Evolutionary conservation across 2,329 filamentous ascomycete species (phyloP), one percentile per base, ranked within the genome.

Genomic region (Ascochyta clinopodiicola): DNA sequence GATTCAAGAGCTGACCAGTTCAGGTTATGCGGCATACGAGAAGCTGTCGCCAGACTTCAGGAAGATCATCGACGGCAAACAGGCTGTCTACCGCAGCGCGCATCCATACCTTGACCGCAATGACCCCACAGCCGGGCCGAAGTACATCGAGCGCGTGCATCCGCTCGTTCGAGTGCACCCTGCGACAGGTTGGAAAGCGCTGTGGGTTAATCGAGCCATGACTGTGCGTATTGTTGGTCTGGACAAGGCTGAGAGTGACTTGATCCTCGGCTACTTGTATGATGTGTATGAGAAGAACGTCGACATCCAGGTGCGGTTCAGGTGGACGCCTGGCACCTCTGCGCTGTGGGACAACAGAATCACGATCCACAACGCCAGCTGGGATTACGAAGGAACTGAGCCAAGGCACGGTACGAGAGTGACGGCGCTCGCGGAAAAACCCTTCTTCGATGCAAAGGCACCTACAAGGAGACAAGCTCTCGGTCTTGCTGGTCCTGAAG

Each of bases 341-440:
- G 88, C 86, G 0, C 74, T 91, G 3, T 91, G 88, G 88, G 88
- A 91, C 66, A 91, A 91, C 63, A 79, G 86, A 79, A 88, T 90
- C 55, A 90, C 88, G 0, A 90, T 90, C 34, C 88, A 91, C 63
- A 90, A 89, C 59, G 88, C 88, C 0, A 87, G 84, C 64, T 91
- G 87, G 87, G 88, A 91, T 62, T 91, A 91, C 66, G 87, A 84
- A 31, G 86, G 86, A 1, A 80, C 77, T 19, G 80, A 90, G 67
- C 86, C 88, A 0, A 79, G 88, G 35, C 88, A 92, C 69, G 89
- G 89, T 2, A 91, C 88, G 0, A 80, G 89, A 25, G 88, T 92
- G 3, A 91, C 88, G 0, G 80, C 86, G 7, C 74, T 92, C 46
- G 89, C 87, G 0, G 89, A 92, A 77, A 87, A 87, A 78, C 89